Conservation (phyloP, 306 rosid species). For the Vigna reflexopilosa region DNA sequence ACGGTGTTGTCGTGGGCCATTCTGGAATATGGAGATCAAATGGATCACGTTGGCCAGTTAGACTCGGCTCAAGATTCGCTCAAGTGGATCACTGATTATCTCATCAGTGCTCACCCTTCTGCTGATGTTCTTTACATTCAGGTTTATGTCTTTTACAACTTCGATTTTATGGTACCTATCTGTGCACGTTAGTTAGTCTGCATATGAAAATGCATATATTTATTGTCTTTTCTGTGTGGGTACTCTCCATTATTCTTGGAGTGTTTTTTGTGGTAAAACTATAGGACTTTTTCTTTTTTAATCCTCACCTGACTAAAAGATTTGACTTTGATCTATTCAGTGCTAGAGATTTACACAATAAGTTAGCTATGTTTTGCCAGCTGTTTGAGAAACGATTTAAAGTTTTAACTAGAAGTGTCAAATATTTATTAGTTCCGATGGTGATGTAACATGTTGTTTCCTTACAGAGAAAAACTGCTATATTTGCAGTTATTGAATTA, state of each 20-base stretch:
- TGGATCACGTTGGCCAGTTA: slow-evolving; percentile 80
- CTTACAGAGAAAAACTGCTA: background rate
- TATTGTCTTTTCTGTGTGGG: background rate
- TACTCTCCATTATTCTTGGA: slow-evolving; percentile 29
- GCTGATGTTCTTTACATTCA: slow-evolving; percentile 88
- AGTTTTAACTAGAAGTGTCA: background rate
- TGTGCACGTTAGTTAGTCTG: slow-evolving; percentile 22
- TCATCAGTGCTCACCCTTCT: slow-evolving; percentile 75
- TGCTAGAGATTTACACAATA: background rate
- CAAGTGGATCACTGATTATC: slow-evolving; percentile 97
- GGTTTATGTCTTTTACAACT: slow-evolving; percentile 54
- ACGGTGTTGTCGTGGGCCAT: slow-evolving; percentile 92
- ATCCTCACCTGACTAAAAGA: background rate
- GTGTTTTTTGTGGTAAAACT: background rate
- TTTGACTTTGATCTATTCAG: background rate
- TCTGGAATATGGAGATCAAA: slow-evolving; percentile 93
- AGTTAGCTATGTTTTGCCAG: background rate
- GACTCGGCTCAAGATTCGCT: slow-evolving; percentile 71
- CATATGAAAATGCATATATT: slow-evolving; percentile 19
- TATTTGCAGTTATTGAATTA: slow-evolving; percentile 13
- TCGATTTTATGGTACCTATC: slow-evolving; percentile 4
- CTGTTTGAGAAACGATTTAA: slow-evolving; percentile 11
- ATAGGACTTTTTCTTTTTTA: background rate
- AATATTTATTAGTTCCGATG: background rate
- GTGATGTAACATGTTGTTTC: slow-evolving; percentile 1